phyloP scores from a whole-genome alignment of 106 monocot genomes.

The Dendrobium nobile region DNA sequence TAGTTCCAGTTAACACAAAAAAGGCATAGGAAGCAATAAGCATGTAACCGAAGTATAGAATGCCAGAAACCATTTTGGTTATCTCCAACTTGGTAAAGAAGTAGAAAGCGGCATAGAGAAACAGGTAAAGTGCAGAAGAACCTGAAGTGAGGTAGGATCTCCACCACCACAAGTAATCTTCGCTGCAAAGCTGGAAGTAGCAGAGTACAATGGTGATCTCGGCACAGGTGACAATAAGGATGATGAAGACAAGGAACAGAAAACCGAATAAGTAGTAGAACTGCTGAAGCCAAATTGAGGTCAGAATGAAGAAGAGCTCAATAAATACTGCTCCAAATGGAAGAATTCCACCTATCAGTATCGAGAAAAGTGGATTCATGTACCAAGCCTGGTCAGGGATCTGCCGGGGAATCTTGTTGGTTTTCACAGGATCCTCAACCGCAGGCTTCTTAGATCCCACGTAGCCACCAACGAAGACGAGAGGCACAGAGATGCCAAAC shows the following conservation, averaged over 20 bases:
- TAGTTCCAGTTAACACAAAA: conserved; percentile 87
- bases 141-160: conserved; percentile 88
- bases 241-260: conserved; percentile 86
- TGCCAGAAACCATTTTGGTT: conserved; percentile 74
- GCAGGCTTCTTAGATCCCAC: conserved; percentile 84
- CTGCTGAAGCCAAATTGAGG: conserved; percentile 98
- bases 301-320: conserved; percentile 95
- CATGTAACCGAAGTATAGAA: conserved; percentile 98
- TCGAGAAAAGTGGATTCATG: conserved; percentile 89
- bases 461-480: conserved; percentile 77
- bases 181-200: conserved; percentile 98
- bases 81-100: conserved; percentile 99
- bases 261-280: conserved; percentile 99
- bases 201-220: conserved; percentile 95
- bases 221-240: conserved; percentile 82
- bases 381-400: conserved; percentile 97
- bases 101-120: conserved; percentile 88
- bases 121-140: conserved; percentile 90
- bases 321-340: conserved; percentile 98
- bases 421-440: conserved; percentile 86
- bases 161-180: conserved; percentile 99
- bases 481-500: conserved; percentile 96
- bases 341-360: conserved; percentile 92
- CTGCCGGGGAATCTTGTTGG: conserved; percentile 95
- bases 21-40: conserved; percentile 89